Evolutionary conservation across 2,329 filamentous ascomycete genomes (phyloP).

Genomic region (Monosporascus sp.): DNA sequence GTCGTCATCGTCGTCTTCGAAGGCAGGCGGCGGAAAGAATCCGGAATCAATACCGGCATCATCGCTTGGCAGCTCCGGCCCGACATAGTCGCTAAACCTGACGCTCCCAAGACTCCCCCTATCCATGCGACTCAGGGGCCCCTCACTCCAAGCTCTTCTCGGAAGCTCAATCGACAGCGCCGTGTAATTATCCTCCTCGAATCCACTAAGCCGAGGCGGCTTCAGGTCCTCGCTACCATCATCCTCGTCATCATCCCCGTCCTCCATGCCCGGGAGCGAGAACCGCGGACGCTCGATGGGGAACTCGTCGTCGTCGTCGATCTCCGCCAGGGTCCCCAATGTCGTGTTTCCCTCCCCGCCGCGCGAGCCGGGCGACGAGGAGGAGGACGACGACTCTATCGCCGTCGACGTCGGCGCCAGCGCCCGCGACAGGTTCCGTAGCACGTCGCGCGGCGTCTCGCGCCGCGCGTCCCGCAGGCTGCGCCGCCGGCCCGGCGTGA

Average conservation of each 20-base stretch:
- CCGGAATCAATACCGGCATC: conserved; percentile 43
- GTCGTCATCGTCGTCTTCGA: conserved; percentile 36
- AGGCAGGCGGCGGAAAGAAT: conserved; percentile 45
- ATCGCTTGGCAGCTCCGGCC: conserved; percentile 32
- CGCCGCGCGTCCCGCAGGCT: conserved; percentile 48
- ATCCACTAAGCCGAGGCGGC: conserved; percentile 47
- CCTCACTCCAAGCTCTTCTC: conserved; percentile 45
- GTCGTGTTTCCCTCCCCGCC: conserved; percentile 16
- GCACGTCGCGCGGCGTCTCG: conserved; percentile 28
- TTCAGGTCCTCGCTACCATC: conserved; percentile 43
- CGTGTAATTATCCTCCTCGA: conserved; percentile 58
- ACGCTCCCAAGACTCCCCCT: conserved; percentile 44
- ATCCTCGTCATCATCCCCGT: conserved; percentile 43
- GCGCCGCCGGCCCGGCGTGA: conserved; percentile 55
- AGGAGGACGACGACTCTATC: conserved; percentile 39
- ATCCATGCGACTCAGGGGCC: conserved; percentile 40
- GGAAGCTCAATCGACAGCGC: conserved; percentile 56
- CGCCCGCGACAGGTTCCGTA: conserved; percentile 47
- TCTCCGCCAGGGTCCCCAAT: conserved; percentile 23
- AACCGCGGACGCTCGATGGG: conserved; percentile 48
- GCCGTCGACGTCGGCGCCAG: conserved; percentile 45
- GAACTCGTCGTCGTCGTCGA: conserved; percentile 47
- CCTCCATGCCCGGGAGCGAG: conserved; percentile 43
- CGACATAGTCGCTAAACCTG: conserved; percentile 46
- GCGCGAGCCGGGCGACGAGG: conserved; percentile 33